These are phyloP conservation scores for Juncus effusus DNA, from an alignment of 176 grass and related monocot species.

Conservation along the genomic window DNA sequence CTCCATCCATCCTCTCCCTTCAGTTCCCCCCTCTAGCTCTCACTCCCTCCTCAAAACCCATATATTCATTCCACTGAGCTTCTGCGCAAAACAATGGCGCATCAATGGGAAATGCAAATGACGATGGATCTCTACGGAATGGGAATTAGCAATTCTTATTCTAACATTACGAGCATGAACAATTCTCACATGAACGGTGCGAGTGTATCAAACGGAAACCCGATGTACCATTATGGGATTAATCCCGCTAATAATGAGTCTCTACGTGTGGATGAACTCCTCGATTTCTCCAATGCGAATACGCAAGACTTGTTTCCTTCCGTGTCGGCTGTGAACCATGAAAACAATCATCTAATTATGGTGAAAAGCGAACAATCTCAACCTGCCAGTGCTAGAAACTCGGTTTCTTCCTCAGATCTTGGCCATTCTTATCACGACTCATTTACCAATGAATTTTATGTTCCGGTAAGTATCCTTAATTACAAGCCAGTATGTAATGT, in stretches of 20 bases:
- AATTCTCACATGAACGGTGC: conserved; percentile 12
- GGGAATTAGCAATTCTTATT: conserved; percentile 45
- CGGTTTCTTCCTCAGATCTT: conserved; percentile 44
- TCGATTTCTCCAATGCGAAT: conserved; percentile 58
- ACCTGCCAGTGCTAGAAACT: conserved; percentile 15
- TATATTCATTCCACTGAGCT: neutral
- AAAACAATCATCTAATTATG: conserved; percentile 25
- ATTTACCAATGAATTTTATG: conserved; percentile 82
- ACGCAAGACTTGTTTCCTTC: conserved; percentile 59
- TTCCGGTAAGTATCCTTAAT: conserved; percentile 67
- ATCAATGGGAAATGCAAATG: conserved; percentile 77
- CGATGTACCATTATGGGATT: conserved; percentile 56
- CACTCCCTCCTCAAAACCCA: neutral
- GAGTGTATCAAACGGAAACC: conserved; percentile 13
- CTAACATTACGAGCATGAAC: conserved; percentile 29
- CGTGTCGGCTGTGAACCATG: conserved; percentile 3
- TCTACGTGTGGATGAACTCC: conserved; percentile 69
- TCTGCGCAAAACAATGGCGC: conserved; percentile 40
- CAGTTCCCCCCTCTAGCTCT: neutral
- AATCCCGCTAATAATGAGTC: conserved; percentile 35
- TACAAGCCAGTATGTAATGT: neutral
- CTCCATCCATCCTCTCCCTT: neutral
- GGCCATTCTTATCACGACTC: conserved; percentile 51
- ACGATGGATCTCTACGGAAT: conserved; percentile 51
- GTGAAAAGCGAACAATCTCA: conserved; percentile 20